Percentiles rank a stretch among this genome's conserved stretches.
These are phyloP conservation scores for Cicer cuneatum DNA, from an alignment of 306 rosid genomes.

Conservation along the genomic window DNA sequence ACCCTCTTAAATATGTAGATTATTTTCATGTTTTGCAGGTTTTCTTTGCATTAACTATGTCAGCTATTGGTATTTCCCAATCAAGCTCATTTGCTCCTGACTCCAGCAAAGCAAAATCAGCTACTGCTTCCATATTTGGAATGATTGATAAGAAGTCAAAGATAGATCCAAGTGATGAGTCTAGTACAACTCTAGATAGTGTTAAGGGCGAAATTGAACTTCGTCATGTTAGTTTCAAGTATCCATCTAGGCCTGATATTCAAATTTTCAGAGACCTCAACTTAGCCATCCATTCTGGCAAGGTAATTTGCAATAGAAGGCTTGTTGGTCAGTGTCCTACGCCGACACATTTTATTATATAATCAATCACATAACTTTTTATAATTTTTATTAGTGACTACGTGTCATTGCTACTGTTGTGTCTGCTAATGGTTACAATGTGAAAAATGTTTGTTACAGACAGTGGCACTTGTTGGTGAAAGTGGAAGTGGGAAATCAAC, in stretches of 20 bases:
- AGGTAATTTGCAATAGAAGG: constrained; percentile 49
- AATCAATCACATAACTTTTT: too few relatives aligned
- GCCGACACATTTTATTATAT: too few relatives aligned
- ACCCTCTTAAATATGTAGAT: not conserved
- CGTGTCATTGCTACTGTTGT: too few relatives aligned
- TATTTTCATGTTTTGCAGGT: constrained; percentile 61
- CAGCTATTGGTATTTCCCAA: constrained; percentile 77
- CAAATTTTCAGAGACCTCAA: constrained; percentile 76
- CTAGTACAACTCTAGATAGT: constrained; percentile 61
- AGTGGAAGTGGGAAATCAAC: constrained; percentile 97
- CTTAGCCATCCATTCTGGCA: constrained; percentile 73
- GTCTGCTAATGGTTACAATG: not conserved
- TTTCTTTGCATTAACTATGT: constrained; percentile 82
- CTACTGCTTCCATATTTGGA: constrained; percentile 81
- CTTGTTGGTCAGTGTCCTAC: too few relatives aligned
- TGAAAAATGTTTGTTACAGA: constrained; percentile 50
- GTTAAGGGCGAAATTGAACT: constrained; percentile 81
- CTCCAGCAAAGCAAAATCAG: constrained; percentile 67
- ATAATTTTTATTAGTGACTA: too few relatives aligned
- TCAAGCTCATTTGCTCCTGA: constrained; percentile 76
- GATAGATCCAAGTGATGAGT: constrained; percentile 74
- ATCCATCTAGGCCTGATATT: constrained; percentile 80
- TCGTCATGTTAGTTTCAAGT: constrained; percentile 77
- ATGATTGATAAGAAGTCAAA: constrained; percentile 68
- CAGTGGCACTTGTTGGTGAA: constrained; percentile 88